A percentile compares a stretch with the other conserved stretches of the same genome.
phyloP scores from a whole-genome alignment of 305 asterid genomes.

The Ilex paraguariensis region DNA sequence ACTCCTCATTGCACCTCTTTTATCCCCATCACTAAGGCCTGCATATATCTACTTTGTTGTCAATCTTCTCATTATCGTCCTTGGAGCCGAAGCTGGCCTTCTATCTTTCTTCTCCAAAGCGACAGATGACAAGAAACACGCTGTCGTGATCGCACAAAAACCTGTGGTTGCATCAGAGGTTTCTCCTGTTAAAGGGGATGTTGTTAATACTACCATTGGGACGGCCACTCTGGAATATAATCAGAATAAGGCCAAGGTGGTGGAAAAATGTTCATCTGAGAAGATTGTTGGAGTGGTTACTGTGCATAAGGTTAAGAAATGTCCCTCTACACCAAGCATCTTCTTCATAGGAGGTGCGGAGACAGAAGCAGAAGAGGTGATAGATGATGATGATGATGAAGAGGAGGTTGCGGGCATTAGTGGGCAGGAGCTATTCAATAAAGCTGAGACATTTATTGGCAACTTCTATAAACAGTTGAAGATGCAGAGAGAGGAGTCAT shows the following conservation, averaged over 20 bases:
- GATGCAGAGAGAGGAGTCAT: constrained; percentile 66
- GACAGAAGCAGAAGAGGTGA: constrained; percentile 10
- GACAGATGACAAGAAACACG: constrained; percentile 19
- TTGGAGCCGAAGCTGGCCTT: constrained; percentile 72
- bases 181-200: constrained; percentile 1
- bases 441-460: constrained; percentile 66
- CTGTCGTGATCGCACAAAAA: not conserved
- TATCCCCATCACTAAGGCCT: constrained; percentile 39
- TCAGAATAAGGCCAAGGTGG: constrained; percentile 10
- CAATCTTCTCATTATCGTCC: constrained; percentile 47
- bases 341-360: constrained; percentile 34
- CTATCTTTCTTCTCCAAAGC: constrained; percentile 35
- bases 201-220: not conserved
- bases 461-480: constrained; percentile 60
- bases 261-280: constrained; percentile 17
- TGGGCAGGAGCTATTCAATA: constrained; percentile 44
- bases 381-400: constrained; percentile 2
- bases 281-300: constrained; percentile 14
- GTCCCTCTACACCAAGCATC: constrained; percentile 32
- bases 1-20: constrained; percentile 42
- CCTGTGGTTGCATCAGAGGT: constrained; percentile 6
- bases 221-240: not conserved
- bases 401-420: constrained; percentile 20
- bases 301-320: constrained; percentile 11
- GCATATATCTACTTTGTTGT: constrained; percentile 49